Conservation (phyloP, 768 basidiomycete genomes). For the Boletus rubescentipes region DNA sequence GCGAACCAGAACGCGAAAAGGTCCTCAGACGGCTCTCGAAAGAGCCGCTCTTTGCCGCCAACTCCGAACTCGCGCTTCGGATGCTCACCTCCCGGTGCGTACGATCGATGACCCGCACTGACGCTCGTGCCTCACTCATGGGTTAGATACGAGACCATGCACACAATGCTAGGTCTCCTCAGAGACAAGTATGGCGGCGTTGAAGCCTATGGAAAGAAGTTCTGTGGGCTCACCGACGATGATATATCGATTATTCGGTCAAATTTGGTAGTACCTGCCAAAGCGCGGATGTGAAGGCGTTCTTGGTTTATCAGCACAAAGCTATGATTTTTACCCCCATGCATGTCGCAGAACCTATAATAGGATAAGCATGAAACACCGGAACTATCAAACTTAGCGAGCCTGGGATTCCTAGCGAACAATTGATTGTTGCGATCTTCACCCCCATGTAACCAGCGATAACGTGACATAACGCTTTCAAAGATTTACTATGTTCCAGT, state of each 20-base stretch:
- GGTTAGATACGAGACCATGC: constrained; percentile 70
- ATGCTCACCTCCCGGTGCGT: constrained; percentile 76
- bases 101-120: not conserved
- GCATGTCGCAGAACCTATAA: not conserved
- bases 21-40: constrained; percentile 66
- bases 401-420: not conserved
- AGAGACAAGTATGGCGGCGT: constrained; percentile 66
- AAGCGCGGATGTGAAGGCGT: constrained; percentile 29
- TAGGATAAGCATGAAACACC: constrained; percentile 1
- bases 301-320: not conserved
- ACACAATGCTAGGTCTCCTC: constrained; percentile 62
- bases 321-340: not conserved
- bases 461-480: no score
- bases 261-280: constrained; percentile 48
- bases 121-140: not conserved
- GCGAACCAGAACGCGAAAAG: constrained; percentile 73
- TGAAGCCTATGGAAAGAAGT: constrained; percentile 57
- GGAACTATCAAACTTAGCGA: not conserved
- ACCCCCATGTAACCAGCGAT: no score
- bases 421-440: no score
- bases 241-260: constrained; percentile 60
- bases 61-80: constrained; percentile 74
- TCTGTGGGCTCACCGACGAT: constrained; percentile 57
- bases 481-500: no score
- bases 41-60: constrained; percentile 71